These are phyloP conservation scores for Trichoderma oligosporum DNA, from an alignment of 2,329 filamentous ascomycete genomes.

Conservation along the genomic window DNA sequence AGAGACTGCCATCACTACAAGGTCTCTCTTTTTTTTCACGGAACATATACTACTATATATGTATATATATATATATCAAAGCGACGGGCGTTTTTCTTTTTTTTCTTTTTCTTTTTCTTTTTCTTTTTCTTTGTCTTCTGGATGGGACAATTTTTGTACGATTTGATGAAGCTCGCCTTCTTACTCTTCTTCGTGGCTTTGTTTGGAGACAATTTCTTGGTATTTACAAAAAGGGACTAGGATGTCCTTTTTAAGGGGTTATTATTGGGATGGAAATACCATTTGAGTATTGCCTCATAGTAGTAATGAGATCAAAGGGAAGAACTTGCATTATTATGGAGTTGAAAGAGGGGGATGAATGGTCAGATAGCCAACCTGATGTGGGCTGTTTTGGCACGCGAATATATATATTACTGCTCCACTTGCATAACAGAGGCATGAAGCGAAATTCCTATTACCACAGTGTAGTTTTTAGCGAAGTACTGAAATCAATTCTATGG, in stretches of 20 bases:
- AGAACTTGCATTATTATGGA: not conserved
- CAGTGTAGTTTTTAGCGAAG: too few species aligned
- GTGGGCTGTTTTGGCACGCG: not conserved
- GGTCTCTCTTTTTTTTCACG: not conserved
- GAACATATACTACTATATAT: slow-evolving; percentile 1
- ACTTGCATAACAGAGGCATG: too few species aligned
- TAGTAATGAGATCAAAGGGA: not conserved
- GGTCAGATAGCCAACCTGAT: not conserved
- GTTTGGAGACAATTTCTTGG: too few species aligned
- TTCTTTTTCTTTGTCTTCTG: not conserved
- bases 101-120: not conserved
- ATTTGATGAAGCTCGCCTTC: not conserved
- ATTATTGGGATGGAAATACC: slow-evolving; percentile 13
- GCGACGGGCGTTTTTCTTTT: slow-evolving; percentile 4
- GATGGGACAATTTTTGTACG: not conserved
- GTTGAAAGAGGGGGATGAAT: not conserved
- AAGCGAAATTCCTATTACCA: too few species aligned
- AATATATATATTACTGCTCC: not conserved
- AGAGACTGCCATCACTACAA: not conserved
- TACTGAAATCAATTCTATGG: too few species aligned
- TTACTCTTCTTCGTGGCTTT: not conserved
- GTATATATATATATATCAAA: slow-evolving; percentile 11
- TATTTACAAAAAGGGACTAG: not conserved
- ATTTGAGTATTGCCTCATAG: not conserved
- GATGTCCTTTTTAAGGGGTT: not conserved